phyloP scores from a whole-genome alignment of 768 basidiomycete genomes.

The Pisolithus orientalis region DNA sequence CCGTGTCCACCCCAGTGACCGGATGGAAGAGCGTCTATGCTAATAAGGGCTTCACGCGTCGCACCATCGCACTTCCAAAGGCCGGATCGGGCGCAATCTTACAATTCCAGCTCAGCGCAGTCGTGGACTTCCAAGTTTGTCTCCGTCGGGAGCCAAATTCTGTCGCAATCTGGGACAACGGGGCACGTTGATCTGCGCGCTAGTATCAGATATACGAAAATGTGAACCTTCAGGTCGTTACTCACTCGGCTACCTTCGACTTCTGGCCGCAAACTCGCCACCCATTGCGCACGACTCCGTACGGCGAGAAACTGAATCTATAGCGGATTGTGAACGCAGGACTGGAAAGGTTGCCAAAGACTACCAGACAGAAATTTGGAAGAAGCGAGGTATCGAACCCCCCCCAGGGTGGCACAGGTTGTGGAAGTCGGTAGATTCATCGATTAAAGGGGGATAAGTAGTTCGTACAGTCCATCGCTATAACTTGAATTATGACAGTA shows the following conservation, averaged over 20 bases:
- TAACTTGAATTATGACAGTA: too few relatives aligned
- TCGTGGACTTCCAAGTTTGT: conserved; percentile 68
- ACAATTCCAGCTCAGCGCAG: conserved; percentile 59
- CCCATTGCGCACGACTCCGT: conserved; percentile 75
- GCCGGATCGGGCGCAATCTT: conserved; percentile 72
- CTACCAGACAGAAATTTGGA: conserved; percentile 67
- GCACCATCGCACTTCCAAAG: conserved; percentile 74
- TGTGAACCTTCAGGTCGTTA: conserved; percentile 44
- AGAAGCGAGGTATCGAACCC: conserved; percentile 50
- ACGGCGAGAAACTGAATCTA: conserved; percentile 71
- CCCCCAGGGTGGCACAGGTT: conserved; percentile 24
- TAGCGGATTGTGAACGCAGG: conserved; percentile 57
- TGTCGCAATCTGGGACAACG: conserved; percentile 84
- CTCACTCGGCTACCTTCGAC: conserved; percentile 77
- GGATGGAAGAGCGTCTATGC: conserved; percentile 83
- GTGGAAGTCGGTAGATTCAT: conserved; percentile 51
- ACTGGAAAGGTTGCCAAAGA: conserved; percentile 69
- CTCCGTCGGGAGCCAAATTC: conserved; percentile 75
- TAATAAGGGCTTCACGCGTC: conserved; percentile 78
- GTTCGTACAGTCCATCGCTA: too few relatives aligned
- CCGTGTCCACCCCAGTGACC: conserved; percentile 77
- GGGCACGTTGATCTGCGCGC: conserved; percentile 35
- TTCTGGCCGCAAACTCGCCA: conserved; percentile 76
- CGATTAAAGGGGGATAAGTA: conserved; percentile 43
- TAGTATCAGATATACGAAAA: conserved; percentile 1